Evolutionary conservation across 805 yeast species (phyloP), one percentile per base, ranked within the genome.

Genomic region (Yamadazyma philogaea): DNA sequence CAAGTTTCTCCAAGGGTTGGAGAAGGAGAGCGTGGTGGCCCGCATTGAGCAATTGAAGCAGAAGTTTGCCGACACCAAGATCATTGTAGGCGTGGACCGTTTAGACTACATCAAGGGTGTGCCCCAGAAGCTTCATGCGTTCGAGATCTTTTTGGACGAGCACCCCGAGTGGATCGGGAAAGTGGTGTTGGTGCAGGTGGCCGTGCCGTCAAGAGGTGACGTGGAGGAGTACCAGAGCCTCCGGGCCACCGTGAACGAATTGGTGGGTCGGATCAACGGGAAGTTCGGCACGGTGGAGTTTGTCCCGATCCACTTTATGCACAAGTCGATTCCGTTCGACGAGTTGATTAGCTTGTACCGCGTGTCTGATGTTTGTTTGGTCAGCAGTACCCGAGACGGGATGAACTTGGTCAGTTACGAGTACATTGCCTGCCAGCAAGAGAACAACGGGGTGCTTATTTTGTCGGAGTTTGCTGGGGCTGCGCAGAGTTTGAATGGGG

Each of bases 121-220:
- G 6, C 99, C 99, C 1, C 98, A 93, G 58, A 93, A 93, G 60
- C 72, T 93, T 37, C 97, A 91, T 59, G 98, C 98, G 0, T 86
- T 93, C 66, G 98, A 93, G 60, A 87, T 90, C 10, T 93, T 93
- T 52, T 66, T 93, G 37, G 81, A 81, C 34, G 95, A 87, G 54
- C 95, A 93, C 61, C 99, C 99, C 0, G 96, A 91, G 64, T 93
- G 96, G 96, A 87, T 90, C 27, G 99, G 99, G 8, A 93, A 93
- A 63, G 97, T 90, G 6, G 90, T 93, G 2, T 70, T 93, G 39
- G 91, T 93, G 7, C 99, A 93, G 64, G 91, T 93, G 27, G 99
- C 99, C 0, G 97, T 93, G 16, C 99, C 99, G 3, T 85, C 96
- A 15, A 77, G 99, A 54, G 97, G 96, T 33, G 99, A 91, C 55